Base-by-base conservation (phyloP, 2,329 filamentous ascomycete species). In the Diaporthe citri region DNA sequence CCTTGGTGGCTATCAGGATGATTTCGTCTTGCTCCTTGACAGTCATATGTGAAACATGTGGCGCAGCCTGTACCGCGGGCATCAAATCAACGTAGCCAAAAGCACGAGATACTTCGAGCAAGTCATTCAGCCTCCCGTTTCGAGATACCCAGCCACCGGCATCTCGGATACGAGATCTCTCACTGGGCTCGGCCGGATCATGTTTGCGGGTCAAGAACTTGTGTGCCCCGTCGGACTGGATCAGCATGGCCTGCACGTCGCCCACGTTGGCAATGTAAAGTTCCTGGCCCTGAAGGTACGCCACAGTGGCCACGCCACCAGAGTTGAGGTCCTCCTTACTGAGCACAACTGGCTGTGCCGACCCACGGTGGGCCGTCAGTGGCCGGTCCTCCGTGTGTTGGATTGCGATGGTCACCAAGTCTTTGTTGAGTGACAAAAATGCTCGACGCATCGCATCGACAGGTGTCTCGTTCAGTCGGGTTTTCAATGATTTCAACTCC, bases 101-200 rank as follows among this genome's bases (percentile, higher is more conserved):
- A 1, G 97, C 96, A 62, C 97, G 91, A 34, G 96, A 98, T 13
- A 99, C 95, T 75, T 97, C 93, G 17, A 99, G 92, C 34, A 93
- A 86, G 81, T 99, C 97, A 80, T 99, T 98, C 66, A 99, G 88
- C 81, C 95, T 96, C 48, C 97, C 97, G 82, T 97, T 96, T 66
- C 97, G 92, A 25, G 96, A 98, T 13, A 99, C 97, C 88, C 95
- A 99, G 5, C 97, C 97, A 59, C 97, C 97, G 20, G 96, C 96
- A 81, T 98, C 95, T 52, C 97, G 93, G 79, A 99, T 98, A 25
- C 97, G 93, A 73, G 95, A 92, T 66, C 97, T 90, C 84, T 99
- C 97, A 31, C 87, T 88, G 0, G 93, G 89, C 81, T 98, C 95
- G 0, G 96, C 96, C 8, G 97, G 97, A 80, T 98, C 96, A 82